phyloP scores from a whole-genome alignment of 2,329 filamentous ascomycete species.

The Pseudocercospora ulei region DNA sequence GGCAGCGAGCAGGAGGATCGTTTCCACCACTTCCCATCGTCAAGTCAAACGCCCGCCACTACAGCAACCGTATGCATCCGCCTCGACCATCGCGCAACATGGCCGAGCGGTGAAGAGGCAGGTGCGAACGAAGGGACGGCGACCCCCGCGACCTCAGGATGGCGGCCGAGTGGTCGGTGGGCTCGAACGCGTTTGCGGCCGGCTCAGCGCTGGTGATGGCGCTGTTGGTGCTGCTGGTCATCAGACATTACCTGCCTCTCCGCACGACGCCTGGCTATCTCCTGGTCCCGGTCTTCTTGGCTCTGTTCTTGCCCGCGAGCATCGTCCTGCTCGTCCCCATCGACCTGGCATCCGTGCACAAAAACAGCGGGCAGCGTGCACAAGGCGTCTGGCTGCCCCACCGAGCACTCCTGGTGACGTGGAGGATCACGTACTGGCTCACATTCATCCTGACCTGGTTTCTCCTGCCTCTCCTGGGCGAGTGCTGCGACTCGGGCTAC shows the following conservation, averaged over 20 bases:
- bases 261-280: conserved; percentile 85
- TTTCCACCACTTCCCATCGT: too few relatives aligned
- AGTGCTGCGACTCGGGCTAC: conserved; percentile 91
- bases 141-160: conserved; percentile 7
- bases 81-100: too few relatives aligned
- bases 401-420: conserved; percentile 69
- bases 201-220: conserved; percentile 65
- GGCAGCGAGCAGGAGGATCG: too few relatives aligned
- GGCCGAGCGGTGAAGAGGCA: too few relatives aligned
- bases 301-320: conserved; percentile 83
- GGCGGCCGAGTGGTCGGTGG: conserved; percentile 52
- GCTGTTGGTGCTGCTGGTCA: conserved; percentile 65
- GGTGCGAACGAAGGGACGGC: conserved; percentile 1
- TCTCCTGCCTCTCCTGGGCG: conserved; percentile 82
- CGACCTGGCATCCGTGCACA: conserved; percentile 75
- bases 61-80: too few relatives aligned
- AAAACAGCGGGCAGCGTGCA: conserved; percentile 35
- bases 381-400: conserved; percentile 82
- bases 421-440: conserved; percentile 95
- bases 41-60: too few relatives aligned
- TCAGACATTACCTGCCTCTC: conserved; percentile 82
- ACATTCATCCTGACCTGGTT: conserved; percentile 95
- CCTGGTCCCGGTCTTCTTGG: conserved; percentile 84
- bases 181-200: conserved; percentile 69
- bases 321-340: conserved; percentile 90